Evolutionary conservation across 768 basidiomycete species (phyloP), one percentile per base, ranked within the genome.

Genomic region (Hericium rajendrae): DNA sequence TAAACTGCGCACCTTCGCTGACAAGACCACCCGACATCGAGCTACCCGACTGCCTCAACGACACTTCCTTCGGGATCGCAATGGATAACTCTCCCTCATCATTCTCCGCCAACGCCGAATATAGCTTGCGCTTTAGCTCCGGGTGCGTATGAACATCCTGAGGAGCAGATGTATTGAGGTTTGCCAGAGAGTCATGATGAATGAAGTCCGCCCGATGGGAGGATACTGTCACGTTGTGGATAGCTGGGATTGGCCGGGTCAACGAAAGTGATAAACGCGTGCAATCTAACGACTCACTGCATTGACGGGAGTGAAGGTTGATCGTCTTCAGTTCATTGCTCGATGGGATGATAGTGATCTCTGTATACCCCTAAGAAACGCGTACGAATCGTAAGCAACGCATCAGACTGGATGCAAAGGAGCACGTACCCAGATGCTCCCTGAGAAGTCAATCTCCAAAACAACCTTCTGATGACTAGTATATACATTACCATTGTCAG

Each of bases 381-480:
- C 38, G 56, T 22, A 53, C 60, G 57, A 55, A 64, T 53, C 32
- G 39, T 38, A 28, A 50, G 28, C 53, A 64, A 46, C 18, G 43
- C n/a, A 26, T 48, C 15, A 38, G 43, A 53, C 59, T 60, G 51
- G 56, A 67, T 66, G 62, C 70, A 62, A 56, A 48, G 43, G 46
- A 54, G 38, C 68, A 53, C 83, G 62, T 73, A 90, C 94, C 81
- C 88, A 88, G 65, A 94, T 78, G 67, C 78, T 78, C 20, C 95
- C 95, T 8, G 86, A 79, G 70, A 97, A 93, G 76, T 94, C 91
- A 60, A 97, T 84, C 74, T 95, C 92, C 63, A 97, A 76, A 60
- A 91, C 89, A 53, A 97, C 94, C 70, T 92, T 92, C 80, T 97
- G 95, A 74, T 95, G 90, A 73, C 88, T 91, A 85, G 87, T 92